These are phyloP conservation scores for Entomortierella parvispora DNA, from an alignment of 192 early-diverging fungal genomes.

Conservation along the genomic window DNA sequence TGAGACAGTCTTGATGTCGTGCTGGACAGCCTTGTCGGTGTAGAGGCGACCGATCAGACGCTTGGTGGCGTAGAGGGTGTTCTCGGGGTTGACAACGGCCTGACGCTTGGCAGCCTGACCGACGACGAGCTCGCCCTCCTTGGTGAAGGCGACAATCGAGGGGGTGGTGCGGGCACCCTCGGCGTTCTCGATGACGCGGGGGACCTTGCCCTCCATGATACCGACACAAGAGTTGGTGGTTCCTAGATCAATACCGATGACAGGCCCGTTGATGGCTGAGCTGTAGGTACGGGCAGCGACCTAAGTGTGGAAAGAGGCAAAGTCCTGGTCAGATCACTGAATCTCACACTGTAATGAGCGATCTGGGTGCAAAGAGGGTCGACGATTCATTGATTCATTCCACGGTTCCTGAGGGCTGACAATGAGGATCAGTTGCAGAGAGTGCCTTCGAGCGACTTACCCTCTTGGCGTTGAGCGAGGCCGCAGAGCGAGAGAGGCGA, in stretches of 20 bases:
- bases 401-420: background rate
- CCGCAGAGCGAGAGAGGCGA: conserved; percentile 43
- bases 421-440: background rate
- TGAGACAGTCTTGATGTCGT: conserved; percentile 88
- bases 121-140: conserved; percentile 96
- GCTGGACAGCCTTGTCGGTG: conserved; percentile 89
- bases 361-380: background rate
- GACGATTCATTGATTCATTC: background rate
- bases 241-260: conserved; percentile 99
- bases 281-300: conserved; percentile 36
- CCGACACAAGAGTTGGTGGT: conserved; percentile 99
- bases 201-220: conserved; percentile 98
- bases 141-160: conserved; percentile 94
- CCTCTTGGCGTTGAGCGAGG: conserved; percentile 24
- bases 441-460: conserved; percentile 1
- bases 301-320: background rate
- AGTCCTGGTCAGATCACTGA: background rate
- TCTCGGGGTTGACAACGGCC: conserved; percentile 98
- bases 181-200: conserved; percentile 96
- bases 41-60: conserved; percentile 96
- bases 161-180: conserved; percentile 98
- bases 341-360: background rate
- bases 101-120: conserved; percentile 98
- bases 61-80: conserved; percentile 98
- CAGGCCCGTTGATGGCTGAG: conserved; percentile 74